phyloP scores from a whole-genome alignment of 176 grass and related monocot species.

The sorghum (Sorghum bicolor) region DNA sequence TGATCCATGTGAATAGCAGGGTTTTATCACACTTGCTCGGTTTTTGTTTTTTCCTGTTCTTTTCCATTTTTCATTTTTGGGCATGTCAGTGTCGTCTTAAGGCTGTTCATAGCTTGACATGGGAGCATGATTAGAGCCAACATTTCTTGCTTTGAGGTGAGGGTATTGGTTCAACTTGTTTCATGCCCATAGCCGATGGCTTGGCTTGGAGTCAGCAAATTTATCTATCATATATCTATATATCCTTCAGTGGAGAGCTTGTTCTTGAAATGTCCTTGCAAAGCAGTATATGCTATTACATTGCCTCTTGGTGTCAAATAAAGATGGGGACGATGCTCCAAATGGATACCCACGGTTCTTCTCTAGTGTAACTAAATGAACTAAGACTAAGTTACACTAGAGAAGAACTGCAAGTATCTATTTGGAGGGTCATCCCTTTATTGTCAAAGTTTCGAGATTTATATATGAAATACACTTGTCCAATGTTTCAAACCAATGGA shows the following conservation, averaged over 20 bases:
- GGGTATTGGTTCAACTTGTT: not conserved
- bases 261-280: constrained; percentile 6
- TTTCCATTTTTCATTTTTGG: not conserved
- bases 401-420: no score
- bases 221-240: not conserved
- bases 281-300: not conserved
- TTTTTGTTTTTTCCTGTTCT: not conserved
- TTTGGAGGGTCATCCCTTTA: no score
- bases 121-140: not conserved
- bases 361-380: no score
- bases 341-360: no score
- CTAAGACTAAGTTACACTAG: no score
- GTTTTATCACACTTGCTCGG: not conserved
- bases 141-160: constrained; percentile 10
- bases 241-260: not conserved
- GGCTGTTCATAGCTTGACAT: constrained; percentile 41
- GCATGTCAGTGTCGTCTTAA: constrained; percentile 4
- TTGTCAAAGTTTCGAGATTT: no score
- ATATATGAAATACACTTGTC: not conserved
- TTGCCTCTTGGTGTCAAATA: no score
- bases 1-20: constrained; percentile 34
- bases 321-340: no score
- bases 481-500: not conserved
- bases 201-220: not conserved
- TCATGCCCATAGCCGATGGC: constrained; percentile 22